phyloP scores from a whole-genome alignment of 2,329 filamentous ascomycete species.

The Hymenoscyphus repandus region DNA sequence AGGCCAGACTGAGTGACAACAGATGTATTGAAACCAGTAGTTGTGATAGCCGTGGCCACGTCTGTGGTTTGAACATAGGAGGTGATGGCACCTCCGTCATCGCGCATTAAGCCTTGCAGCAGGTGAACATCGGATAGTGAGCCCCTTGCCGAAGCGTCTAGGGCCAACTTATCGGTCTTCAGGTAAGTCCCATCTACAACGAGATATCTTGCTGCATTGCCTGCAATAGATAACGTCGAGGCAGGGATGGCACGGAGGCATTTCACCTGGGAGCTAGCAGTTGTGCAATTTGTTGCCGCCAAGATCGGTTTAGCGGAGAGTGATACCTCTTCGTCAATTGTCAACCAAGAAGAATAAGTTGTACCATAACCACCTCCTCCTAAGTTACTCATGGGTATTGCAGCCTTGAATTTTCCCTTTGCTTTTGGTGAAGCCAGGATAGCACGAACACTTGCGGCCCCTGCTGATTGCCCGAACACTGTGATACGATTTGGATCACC shows the following conservation, averaged over 20 bases:
- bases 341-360: conserved; percentile 19
- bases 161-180: conserved; percentile 12
- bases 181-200: conserved; percentile 30
- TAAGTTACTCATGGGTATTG: conserved; percentile 21
- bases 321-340: conserved; percentile 14
- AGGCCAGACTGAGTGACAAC: conserved; percentile 8
- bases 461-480: conserved; percentile 42
- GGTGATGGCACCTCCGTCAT: conserved; percentile 29
- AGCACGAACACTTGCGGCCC: conserved; percentile 31
- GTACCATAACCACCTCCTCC: conserved; percentile 20
- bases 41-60: conserved; percentile 9
- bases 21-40: conserved; percentile 11
- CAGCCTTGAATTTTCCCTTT: conserved; percentile 18
- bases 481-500: conserved; percentile 32
- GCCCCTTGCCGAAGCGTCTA: conserved; percentile 7
- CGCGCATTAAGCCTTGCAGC: conserved; percentile 30
- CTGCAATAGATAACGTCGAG: conserved; percentile 5
- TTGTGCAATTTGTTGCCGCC: conserved; percentile 15
- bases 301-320: conserved; percentile 13
- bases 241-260: conserved; percentile 18
- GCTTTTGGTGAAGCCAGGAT: conserved; percentile 23
- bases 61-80: conserved; percentile 19
- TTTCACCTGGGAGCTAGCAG: conserved; percentile 15
- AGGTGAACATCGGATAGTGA: conserved; percentile 24
- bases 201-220: conserved; percentile 15